A percentile compares a stretch with the other conserved stretches of the same genome.
These are phyloP conservation scores for Asterochloris erici DNA, from an alignment of 139 green algal genomes.

Conservation along the genomic window DNA sequence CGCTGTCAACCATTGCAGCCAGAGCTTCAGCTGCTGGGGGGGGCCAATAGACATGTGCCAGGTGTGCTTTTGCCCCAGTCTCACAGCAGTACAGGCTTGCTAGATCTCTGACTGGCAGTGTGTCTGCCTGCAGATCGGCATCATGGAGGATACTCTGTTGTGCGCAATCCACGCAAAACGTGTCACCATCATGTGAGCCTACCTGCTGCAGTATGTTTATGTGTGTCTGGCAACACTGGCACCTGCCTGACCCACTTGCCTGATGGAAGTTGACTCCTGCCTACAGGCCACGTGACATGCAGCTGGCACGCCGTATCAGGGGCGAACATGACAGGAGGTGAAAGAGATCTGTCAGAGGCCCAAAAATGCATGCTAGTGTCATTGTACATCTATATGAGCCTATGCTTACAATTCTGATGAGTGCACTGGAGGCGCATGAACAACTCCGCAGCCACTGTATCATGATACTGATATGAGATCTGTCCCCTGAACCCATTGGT, in stretches of 20 bases:
- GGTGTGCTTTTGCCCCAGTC: not conserved
- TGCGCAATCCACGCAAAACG: constrained; percentile 90
- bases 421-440: too few species aligned
- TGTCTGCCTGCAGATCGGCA: constrained; percentile 76
- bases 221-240: not conserved
- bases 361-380: too few species aligned
- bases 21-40: too few species aligned
- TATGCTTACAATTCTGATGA: too few species aligned
- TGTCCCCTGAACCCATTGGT: too few species aligned
- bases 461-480: too few species aligned
- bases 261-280: not conserved
- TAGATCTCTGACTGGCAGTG: too few species aligned
- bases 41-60: not conserved
- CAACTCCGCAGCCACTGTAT: too few species aligned
- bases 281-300: constrained; percentile 16
- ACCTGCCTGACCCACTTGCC: not conserved
- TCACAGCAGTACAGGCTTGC: too few species aligned
- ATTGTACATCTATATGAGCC: too few species aligned
- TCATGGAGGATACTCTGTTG: constrained; percentile 93
- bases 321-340: not conserved
- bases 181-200: constrained; percentile 87
- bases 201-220: not conserved
- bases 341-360: too few species aligned
- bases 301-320: constrained; percentile 5
- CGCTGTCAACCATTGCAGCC: too few species aligned